A percentile compares a stretch with the other conserved stretches of the same genome.
Evolutionary conservation across 1,139 yeast species (phyloP).

Genomic region (Candida frijolesensis): DNA sequence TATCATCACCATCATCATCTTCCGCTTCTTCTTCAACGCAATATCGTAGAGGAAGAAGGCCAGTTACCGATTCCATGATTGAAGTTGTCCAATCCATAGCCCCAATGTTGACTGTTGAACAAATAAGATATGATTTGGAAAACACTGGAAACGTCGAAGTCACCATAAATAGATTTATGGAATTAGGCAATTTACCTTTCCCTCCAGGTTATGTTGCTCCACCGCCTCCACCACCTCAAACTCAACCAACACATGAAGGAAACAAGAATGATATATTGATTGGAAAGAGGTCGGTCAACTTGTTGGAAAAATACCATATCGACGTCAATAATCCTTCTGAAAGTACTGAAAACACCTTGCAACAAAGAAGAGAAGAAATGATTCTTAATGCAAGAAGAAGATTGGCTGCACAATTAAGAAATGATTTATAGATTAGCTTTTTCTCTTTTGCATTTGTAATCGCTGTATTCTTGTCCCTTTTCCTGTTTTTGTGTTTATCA

Average conservation of each 20-base stretch:
- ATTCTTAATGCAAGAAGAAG: slow-evolving; percentile 45
- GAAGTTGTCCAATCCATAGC: slow-evolving; percentile 85
- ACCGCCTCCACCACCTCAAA: slow-evolving; percentile 14
- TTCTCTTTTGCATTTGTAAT: not conserved
- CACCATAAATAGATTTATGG: slow-evolving; percentile 72
- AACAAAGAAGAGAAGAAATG: slow-evolving; percentile 44
- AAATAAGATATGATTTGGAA: slow-evolving; percentile 64
- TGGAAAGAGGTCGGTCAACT: slow-evolving; percentile 23
- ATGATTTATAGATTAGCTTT: slow-evolving; percentile 18
- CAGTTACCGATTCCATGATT: slow-evolving; percentile 78
- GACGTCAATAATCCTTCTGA: slow-evolving; percentile 21
- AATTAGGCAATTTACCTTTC: slow-evolving; percentile 63
- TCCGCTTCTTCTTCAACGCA: slow-evolving; percentile 6
- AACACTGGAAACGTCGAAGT: slow-evolving; percentile 78
- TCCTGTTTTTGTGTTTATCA: not conserved
- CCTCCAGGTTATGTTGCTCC: slow-evolving; percentile 53
- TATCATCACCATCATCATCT: slow-evolving; percentile 5
- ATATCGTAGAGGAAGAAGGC: slow-evolving; percentile 42
- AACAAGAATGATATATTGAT: slow-evolving; percentile 1
- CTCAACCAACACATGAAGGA: slow-evolving; percentile 7
- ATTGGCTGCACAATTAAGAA: slow-evolving; percentile 39
- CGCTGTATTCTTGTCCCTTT: not conserved
- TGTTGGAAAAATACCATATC: slow-evolving; percentile 42
- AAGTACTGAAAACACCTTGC: slow-evolving; percentile 18
- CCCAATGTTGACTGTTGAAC: slow-evolving; percentile 70